A percentile compares a stretch with the other conserved stretches of the same genome.
Evolutionary conservation across 2,329 filamentous ascomycete species (phyloP).

Genomic region (Pyrenophora graminea): DNA sequence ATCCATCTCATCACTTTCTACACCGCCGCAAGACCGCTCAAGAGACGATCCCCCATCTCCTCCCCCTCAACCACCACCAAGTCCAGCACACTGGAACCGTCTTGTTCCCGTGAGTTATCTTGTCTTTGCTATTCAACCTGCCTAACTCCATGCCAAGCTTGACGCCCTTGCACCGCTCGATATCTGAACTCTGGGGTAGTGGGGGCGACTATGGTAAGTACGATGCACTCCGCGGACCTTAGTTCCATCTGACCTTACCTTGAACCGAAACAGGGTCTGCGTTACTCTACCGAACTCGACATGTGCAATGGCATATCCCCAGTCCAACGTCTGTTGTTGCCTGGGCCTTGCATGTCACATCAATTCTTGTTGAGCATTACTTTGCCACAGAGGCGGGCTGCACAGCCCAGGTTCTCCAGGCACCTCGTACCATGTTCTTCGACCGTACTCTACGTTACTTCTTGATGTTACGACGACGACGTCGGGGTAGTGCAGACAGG

Average conservation of each 20-base stretch:
- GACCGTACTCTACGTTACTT: neutral
- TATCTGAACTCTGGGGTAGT: constrained; percentile 16
- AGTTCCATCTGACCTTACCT: constrained; percentile 6
- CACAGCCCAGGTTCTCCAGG: too few species aligned
- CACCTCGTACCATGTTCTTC: neutral
- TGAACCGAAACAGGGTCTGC: neutral
- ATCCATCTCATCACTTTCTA: constrained; percentile 2
- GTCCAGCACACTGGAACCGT: constrained; percentile 40
- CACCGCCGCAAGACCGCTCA: constrained; percentile 27
- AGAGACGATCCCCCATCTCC: constrained; percentile 48
- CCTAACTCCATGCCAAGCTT: constrained; percentile 25
- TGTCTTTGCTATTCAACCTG: constrained; percentile 4
- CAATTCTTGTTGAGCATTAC: neutral
- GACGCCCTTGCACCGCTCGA: constrained; percentile 26
- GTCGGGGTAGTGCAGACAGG: too few species aligned
- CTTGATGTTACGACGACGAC: too few species aligned
- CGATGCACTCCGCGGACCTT: neutral
- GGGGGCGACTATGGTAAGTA: neutral
- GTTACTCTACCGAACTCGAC: neutral
- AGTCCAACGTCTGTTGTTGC: neutral
- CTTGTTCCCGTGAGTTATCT: constrained; percentile 21
- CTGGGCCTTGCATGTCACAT: neutral
- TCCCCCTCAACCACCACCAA: constrained; percentile 48
- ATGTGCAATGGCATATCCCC: neutral
- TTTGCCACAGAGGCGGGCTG: neutral